These are phyloP conservation scores for Fusarium nisikadoi DNA, from an alignment of 2,329 filamentous ascomycete genomes.

Conservation along the genomic window DNA sequence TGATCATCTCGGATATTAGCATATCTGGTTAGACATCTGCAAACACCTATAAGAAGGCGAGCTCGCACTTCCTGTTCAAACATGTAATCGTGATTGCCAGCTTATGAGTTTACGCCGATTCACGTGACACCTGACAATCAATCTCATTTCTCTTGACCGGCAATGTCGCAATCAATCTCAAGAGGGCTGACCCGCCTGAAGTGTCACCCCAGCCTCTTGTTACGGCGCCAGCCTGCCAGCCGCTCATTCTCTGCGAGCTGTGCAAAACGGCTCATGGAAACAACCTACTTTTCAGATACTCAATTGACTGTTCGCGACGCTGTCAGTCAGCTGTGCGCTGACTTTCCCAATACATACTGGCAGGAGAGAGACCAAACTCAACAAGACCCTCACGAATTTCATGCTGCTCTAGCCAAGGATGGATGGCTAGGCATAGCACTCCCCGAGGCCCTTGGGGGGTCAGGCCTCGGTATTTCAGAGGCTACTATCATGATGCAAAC, in stretches of 20 bases:
- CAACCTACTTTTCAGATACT: slow-evolving; percentile 75
- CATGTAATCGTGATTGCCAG: too few relatives aligned
- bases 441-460: slow-evolving; percentile 78
- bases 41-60: too few relatives aligned
- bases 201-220: not conserved
- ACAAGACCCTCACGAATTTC: slow-evolving; percentile 78
- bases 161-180: too few relatives aligned
- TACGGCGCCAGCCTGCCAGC: not conserved
- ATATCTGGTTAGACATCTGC: too few relatives aligned
- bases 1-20: too few relatives aligned
- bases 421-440: slow-evolving; percentile 87
- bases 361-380: slow-evolving; percentile 76
- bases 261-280: slow-evolving; percentile 70
- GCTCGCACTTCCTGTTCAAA: too few relatives aligned
- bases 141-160: too few relatives aligned
- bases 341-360: slow-evolving; percentile 84
- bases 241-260: slow-evolving; percentile 52
- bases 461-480: slow-evolving; percentile 82
- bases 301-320: slow-evolving; percentile 79
- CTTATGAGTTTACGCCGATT: too few relatives aligned
- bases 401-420: slow-evolving; percentile 76
- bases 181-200: too few relatives aligned
- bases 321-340: slow-evolving; percentile 73
- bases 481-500: slow-evolving; percentile 91
- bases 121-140: too few relatives aligned